Conservation (phyloP, 2,329 filamentous ascomycete species). For the Pseudogymnoascus sp. region DNA sequence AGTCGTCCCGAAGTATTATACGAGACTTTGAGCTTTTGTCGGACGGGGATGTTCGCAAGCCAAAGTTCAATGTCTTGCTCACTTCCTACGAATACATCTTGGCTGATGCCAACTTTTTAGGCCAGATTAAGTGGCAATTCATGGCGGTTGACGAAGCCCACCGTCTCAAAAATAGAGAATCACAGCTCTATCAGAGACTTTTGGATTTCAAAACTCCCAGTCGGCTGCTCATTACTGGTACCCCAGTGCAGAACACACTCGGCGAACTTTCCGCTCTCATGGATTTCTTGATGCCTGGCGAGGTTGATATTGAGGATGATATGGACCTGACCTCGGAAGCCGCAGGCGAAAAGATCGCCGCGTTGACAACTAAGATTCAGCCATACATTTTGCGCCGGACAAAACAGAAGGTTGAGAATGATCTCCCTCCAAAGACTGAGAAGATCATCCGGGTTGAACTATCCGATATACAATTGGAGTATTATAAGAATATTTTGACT, state of each 20-base stretch:
- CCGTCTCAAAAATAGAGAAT: slow-evolving; percentile 91
- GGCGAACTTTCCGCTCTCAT: slow-evolving; percentile 86
- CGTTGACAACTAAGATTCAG: slow-evolving; percentile 77
- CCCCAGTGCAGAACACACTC: slow-evolving; percentile 93
- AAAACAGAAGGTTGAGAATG: slow-evolving; percentile 95
- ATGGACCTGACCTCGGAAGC: slow-evolving; percentile 74
- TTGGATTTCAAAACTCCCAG: slow-evolving; percentile 80
- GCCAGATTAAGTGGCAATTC: slow-evolving; percentile 93
- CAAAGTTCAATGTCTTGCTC: slow-evolving; percentile 94
- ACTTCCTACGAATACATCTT: slow-evolving; percentile 97
- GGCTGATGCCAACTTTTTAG: slow-evolving; percentile 73
- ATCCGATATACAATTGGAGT: slow-evolving; percentile 91
- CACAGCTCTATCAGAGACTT: slow-evolving; percentile 80
- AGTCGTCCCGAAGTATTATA: slow-evolving; percentile 77
- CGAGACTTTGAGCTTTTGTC: slow-evolving; percentile 82
- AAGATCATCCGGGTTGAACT: slow-evolving; percentile 98
- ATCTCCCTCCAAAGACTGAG: slow-evolving; percentile 92
- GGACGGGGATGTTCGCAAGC: slow-evolving; percentile 76
- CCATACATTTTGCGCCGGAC: slow-evolving; percentile 93
- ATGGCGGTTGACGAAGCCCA: slow-evolving; percentile 95
- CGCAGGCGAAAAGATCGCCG: slow-evolving; percentile 78
- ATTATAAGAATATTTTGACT: slow-evolving; percentile 98
- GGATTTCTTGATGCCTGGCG: slow-evolving; percentile 95
- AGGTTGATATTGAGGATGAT: slow-evolving; percentile 83
- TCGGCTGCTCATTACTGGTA: slow-evolving; percentile 89